Base-by-base conservation (phyloP, 345 rosid genomes). In the Streptanthus diversifolius region DNA sequence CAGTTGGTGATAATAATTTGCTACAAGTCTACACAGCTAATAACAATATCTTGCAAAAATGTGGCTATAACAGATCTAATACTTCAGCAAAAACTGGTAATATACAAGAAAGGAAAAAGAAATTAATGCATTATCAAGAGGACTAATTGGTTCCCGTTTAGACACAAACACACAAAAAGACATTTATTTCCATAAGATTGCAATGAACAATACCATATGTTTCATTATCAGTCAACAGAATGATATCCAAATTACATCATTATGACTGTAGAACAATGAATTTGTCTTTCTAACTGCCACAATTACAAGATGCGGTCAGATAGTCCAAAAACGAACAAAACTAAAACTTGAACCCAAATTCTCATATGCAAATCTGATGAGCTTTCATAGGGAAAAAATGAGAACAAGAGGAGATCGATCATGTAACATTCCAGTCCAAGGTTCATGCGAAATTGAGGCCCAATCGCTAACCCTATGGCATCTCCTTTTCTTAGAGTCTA, bases 211-310 rank as follows among this genome's bases (percentile, higher is more conserved):
- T 19, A 24, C 24, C 65, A 53, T 30, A 35, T 14, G 49, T 15
- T 58, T 18, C 49, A 43, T 17, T 3, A 24, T 12, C 4, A 45
- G 58, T 56, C 40, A 25, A 56, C 13, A 44, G 11, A 49, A 51
- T 33, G 70, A 76, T 75, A 76, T 76, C 71, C 66, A 54, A 70
- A 13, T 13, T 1, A 25, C 33, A 52, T 52, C 5, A 25, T 25
- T 25, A 33, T 35, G 18, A 52, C 57, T 1, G 3, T 12, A 52
- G 57, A 56, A 15, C 54, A 68, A 68, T 62, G 65, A 11, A 24
- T 3, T 1, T 55, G 2, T 11, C 25, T 25, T 57, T 44, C 13
- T 19, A 8, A 49, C 37, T 19, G 30, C 40, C 21, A 17, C 15
- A 51, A 24, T 21, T 60, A 59, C 12, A 60, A 30, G 41, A 66